Evolutionary conservation across 106 monocot species (phyloP).

Genomic region (Phalaenopsis aphrodite): DNA sequence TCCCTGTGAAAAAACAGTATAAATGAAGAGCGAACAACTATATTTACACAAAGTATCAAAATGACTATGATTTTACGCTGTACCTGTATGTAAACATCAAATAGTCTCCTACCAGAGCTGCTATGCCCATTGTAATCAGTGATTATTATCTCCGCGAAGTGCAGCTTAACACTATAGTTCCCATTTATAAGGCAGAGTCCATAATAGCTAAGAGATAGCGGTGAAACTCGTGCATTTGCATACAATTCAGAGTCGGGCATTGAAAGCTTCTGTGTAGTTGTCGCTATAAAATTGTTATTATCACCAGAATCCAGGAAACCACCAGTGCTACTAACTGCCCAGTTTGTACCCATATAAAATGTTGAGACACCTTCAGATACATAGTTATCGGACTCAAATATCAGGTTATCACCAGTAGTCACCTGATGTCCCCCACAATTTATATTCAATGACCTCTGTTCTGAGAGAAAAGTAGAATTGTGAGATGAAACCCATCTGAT

Average conservation of each 20-base stretch:
- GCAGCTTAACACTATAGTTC: conserved; percentile 28
- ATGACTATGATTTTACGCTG: not conserved
- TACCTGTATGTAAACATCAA: conserved; percentile 83
- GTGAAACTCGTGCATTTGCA: conserved; percentile 22
- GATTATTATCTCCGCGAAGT: conserved; percentile 54
- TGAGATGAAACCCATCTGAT: not conserved
- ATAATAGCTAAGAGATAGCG: conserved; percentile 27
- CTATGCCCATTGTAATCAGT: conserved; percentile 34
- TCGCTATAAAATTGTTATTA: conserved; percentile 58
- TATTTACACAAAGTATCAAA: not conserved
- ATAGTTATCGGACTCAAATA: conserved; percentile 52
- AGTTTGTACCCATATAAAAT: conserved; percentile 35
- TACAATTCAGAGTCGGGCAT: conserved; percentile 22
- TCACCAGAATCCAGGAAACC: conserved; percentile 57
- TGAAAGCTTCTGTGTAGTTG: conserved; percentile 31
- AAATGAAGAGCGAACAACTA: not conserved
- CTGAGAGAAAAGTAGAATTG: conserved; percentile 16
- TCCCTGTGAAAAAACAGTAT: conserved; percentile 26
- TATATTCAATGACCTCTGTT: conserved; percentile 37
- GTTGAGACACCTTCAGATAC: conserved; percentile 48
- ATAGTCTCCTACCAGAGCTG: conserved; percentile 55
- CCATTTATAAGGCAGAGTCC: conserved; percentile 24
- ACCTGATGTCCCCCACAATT: conserved; percentile 60
- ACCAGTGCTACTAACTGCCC: conserved; percentile 84
- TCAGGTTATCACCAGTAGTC: conserved; percentile 24